Conservation (phyloP, 2,329 filamentous ascomycete genomes). For the Fusarium sp. region DNA sequence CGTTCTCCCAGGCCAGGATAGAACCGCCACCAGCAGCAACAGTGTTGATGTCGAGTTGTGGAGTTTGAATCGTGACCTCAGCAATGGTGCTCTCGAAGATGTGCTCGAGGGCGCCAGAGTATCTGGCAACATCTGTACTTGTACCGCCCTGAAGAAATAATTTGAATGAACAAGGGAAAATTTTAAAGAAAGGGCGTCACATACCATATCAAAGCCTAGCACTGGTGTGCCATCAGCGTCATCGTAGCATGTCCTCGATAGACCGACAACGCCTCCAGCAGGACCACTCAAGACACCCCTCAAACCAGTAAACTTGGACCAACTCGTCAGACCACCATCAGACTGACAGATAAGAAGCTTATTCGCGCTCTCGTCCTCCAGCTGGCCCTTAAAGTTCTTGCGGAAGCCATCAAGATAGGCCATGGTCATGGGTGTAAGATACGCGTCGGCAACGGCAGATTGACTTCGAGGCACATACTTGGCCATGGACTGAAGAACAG, state of each 20-base stretch:
- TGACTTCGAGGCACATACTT: constrained; percentile 59
- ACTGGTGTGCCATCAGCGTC: constrained; percentile 40
- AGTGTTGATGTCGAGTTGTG: constrained; percentile 81
- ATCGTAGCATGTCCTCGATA: constrained; percentile 44
- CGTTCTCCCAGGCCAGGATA: constrained; percentile 74
- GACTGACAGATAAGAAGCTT: constrained; percentile 48
- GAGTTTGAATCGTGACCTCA: constrained; percentile 77
- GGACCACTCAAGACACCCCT: constrained; percentile 43
- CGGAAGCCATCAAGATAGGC: constrained; percentile 51
- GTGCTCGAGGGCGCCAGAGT: constrained; percentile 76
- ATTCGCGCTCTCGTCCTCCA: constrained; percentile 42
- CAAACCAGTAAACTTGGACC: constrained; percentile 43
- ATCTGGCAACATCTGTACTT: constrained; percentile 77
- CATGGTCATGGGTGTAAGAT: constrained; percentile 56
- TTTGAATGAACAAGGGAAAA: not conserved
- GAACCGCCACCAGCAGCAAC: constrained; percentile 67
- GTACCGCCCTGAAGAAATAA: constrained; percentile 63
- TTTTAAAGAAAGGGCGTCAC: not conserved
- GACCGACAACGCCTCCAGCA: constrained; percentile 45
- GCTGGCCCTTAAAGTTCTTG: constrained; percentile 42
- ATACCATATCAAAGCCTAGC: constrained; percentile 43
- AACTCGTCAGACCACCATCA: constrained; percentile 45
- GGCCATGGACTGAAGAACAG: constrained; percentile 56
- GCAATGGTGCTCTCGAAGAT: constrained; percentile 79
- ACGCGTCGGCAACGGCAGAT: constrained; percentile 58